Percentiles rank a stretch among this genome's conserved stretches.
phyloP scores from a whole-genome alignment of 2,329 filamentous ascomycete species.

The Paracoccidioides lutzii region DNA sequence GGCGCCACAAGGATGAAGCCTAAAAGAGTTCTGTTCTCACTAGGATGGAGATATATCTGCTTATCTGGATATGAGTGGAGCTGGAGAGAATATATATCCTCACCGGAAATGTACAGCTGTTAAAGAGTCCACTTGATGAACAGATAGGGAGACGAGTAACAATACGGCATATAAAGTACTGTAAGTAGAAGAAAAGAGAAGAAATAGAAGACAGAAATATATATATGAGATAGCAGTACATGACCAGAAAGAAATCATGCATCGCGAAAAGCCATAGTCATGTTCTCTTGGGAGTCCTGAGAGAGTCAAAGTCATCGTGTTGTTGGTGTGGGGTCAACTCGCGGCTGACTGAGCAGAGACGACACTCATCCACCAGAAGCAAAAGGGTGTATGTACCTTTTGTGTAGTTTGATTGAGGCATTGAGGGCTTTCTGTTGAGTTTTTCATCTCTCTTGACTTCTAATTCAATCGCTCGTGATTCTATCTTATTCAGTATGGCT shows the following conservation, averaged over 20 bases:
- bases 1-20: neutral
- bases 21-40: neutral
- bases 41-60: neutral
- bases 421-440: neutral
- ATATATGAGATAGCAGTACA: neutral
- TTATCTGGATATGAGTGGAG: neutral
- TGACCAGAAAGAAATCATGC: slow-evolving; percentile 1
- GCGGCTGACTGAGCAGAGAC: neutral
- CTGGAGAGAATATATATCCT: neutral
- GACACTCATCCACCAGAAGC: neutral
- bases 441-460: neutral
- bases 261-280: neutral
- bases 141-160: neutral
- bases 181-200: neutral
- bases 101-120: neutral
- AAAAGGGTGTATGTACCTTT: neutral
- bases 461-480: neutral
- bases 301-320: neutral
- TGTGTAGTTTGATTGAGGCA: neutral
- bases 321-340: neutral
- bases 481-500: neutral
- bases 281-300: neutral
- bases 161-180: neutral
- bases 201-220: neutral
- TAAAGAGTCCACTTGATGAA: neutral